Conservation (phyloP, 2,329 filamentous ascomycete species). For the Zasmidium citrigriseum region DNA sequence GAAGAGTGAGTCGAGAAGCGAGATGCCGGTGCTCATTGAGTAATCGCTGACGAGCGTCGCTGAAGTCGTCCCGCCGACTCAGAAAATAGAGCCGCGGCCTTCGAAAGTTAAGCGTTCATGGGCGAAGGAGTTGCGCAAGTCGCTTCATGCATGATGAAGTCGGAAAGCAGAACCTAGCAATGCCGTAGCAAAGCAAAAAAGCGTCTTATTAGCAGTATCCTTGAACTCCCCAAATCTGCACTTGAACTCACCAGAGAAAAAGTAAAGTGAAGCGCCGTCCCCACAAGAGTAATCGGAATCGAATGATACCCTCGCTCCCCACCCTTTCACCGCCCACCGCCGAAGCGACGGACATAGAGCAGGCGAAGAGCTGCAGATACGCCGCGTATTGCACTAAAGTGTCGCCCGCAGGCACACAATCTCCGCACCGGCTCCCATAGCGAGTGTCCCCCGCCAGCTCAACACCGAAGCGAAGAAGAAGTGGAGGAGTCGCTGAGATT, state of each 20-base stretch:
- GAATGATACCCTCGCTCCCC: conserved; percentile 65
- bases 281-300: conserved; percentile 91
- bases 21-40: conserved; percentile 15
- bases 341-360: conserved; percentile 32
- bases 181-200: not conserved
- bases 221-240: conserved; percentile 15
- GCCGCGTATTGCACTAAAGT: conserved; percentile 98
- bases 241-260: conserved; percentile 48
- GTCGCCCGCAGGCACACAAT: conserved; percentile 67
- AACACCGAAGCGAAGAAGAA: too few species aligned
- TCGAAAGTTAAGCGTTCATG: too few species aligned
- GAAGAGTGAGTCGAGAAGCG: conserved; percentile 14
- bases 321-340: conserved; percentile 18
- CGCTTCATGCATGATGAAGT: not conserved
- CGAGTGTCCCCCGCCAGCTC: too few species aligned
- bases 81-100: not conserved
- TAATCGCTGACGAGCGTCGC: not conserved
- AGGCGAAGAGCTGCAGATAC: conserved; percentile 50
- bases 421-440: conserved; percentile 95
- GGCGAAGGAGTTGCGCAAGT: too few species aligned
- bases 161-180: not conserved
- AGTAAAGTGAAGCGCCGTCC: conserved; percentile 69
- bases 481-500: conserved; percentile 62
- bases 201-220: conserved; percentile 44
- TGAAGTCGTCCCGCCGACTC: not conserved